These are phyloP conservation scores for Dioscorea dumetorum DNA, from an alignment of 106 monocot genomes.

Conservation along the genomic window DNA sequence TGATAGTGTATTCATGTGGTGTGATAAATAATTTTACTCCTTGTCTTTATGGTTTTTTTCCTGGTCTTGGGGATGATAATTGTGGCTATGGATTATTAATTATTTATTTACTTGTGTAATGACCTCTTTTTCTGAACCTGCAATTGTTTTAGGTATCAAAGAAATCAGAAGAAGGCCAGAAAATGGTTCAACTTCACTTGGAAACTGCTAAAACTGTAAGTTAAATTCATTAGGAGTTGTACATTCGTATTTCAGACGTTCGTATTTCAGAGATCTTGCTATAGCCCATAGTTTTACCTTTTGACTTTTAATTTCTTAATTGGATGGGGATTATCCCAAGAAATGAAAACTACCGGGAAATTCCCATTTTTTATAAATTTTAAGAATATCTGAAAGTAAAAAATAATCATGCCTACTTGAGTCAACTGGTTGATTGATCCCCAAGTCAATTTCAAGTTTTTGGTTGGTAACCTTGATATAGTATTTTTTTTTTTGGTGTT, in stretches of 20 bases:
- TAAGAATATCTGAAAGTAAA: too few relatives aligned
- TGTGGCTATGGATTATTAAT: too few relatives aligned
- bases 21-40: neutral
- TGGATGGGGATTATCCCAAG: neutral
- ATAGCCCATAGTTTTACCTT: too few relatives aligned
- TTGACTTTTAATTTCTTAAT: neutral
- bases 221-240: constrained; percentile 8
- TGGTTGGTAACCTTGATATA: neutral
- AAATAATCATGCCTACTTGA: too few relatives aligned
- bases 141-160: constrained; percentile 19
- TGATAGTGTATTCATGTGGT: neutral
- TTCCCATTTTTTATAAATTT: too few relatives aligned
- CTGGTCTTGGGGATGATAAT: neutral
- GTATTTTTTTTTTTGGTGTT: neutral
- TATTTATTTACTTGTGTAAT: too few relatives aligned
- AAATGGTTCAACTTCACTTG: constrained; percentile 27
- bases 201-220: constrained; percentile 27
- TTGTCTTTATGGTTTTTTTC: neutral
- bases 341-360: neutral
- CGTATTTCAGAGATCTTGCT: too few relatives aligned
- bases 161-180: constrained; percentile 14
- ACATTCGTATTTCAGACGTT: too few relatives aligned
- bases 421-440: too few relatives aligned
- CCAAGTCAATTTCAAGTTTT: too few relatives aligned
- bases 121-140: neutral